Percentiles rank a stretch among this genome's conserved stretches.
These are phyloP conservation scores for Citrullus colocynthis DNA, from an alignment of 306 rosid genomes.

Conservation along the genomic window DNA sequence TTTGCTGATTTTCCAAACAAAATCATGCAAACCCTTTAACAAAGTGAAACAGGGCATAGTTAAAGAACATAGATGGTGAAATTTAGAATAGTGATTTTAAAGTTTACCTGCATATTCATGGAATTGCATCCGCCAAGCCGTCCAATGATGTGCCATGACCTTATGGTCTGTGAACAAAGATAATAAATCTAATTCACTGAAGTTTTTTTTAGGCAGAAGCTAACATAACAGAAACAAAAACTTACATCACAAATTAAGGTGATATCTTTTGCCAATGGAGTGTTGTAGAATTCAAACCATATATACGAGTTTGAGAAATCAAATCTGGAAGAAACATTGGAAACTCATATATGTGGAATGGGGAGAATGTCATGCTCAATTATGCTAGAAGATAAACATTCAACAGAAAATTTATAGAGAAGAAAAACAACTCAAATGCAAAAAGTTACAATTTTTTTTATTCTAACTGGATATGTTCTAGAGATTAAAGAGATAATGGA, in stretches of 20 bases:
- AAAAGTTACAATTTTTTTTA: background rate
- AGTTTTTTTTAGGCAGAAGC: background rate
- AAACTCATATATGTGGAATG: background rate
- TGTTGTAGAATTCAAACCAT: slow-evolving; percentile 82
- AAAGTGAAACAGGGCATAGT: background rate
- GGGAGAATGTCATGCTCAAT: background rate
- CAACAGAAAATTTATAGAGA: background rate
- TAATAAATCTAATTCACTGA: slow-evolving; percentile 15
- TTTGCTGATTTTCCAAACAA: background rate
- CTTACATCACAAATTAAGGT: slow-evolving; percentile 74
- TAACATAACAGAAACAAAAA: slow-evolving; percentile 4
- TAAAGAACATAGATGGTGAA: background rate
- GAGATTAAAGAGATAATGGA: background rate
- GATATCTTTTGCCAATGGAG: slow-evolving; percentile 64
- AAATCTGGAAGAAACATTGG: slow-evolving; percentile 39
- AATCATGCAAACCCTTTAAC: background rate
- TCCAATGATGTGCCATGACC: slow-evolving; percentile 84
- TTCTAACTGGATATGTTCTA: background rate
- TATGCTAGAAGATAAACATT: background rate
- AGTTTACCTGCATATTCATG: slow-evolving; percentile 83
- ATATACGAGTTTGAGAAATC: slow-evolving; percentile 71
- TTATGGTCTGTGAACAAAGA: slow-evolving; percentile 39
- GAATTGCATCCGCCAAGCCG: slow-evolving; percentile 94
- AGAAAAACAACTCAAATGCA: background rate
- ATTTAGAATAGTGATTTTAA: background rate